phyloP scores from a whole-genome alignment of 169 alveolate species.

The Cryptosporidium muris region DNA sequence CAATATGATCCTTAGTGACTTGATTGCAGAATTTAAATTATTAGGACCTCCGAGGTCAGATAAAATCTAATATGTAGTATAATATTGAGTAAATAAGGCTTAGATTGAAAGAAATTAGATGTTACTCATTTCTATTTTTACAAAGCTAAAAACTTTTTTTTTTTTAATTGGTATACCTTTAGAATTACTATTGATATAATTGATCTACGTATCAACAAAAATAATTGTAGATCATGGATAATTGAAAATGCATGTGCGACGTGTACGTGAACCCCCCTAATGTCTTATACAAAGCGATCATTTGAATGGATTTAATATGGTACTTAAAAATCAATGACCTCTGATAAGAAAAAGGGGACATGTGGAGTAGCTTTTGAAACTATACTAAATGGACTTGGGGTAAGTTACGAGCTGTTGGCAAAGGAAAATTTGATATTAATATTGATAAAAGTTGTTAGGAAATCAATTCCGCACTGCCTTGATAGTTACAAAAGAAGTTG shows the following conservation, averaged over 20 bases:
- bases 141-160: too few relatives aligned
- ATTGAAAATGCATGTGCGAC: too few relatives aligned
- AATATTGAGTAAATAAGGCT: background rate
- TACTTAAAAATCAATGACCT: background rate
- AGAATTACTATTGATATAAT: too few relatives aligned
- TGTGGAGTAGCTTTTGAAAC: slow-evolving; percentile 61
- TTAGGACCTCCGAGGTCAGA: slow-evolving; percentile 9
- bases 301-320: too few relatives aligned
- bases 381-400: slow-evolving; percentile 46
- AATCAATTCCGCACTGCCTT: slow-evolving; percentile 41
- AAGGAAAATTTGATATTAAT: background rate
- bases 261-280: too few relatives aligned
- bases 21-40: slow-evolving; percentile 70
- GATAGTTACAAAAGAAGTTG: slow-evolving; percentile 56
- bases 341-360: slow-evolving; percentile 31
- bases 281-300: too few relatives aligned
- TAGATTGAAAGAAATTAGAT: background rate
- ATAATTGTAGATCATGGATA: too few relatives aligned
- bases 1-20: slow-evolving; percentile 76
- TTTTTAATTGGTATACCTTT: too few relatives aligned
- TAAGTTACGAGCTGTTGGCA: slow-evolving; percentile 14
- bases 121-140: too few relatives aligned
- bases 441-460: slow-evolving; percentile 30
- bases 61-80: background rate
- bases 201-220: too few relatives aligned